Evolutionary conservation across 345 rosid genomes (phyloP), one percentile per base, ranked within the genome.

Genomic region (Diplotaxis tenuifolia): DNA sequence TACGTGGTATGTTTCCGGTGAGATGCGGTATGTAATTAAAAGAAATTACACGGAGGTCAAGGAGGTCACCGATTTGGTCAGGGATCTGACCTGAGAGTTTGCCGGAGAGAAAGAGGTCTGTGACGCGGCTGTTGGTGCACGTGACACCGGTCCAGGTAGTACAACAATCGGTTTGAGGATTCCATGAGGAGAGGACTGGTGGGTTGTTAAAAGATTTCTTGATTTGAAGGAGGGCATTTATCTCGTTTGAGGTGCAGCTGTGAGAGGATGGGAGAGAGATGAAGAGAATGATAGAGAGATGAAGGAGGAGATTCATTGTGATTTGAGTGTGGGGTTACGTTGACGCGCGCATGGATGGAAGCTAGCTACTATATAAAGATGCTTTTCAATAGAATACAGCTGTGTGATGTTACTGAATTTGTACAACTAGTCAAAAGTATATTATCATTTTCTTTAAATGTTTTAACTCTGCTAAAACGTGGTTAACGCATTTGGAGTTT

Each of bases 81-180:
- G 93, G 88, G 56, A 91, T 82, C 59, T 83, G 84, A 36, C 92
- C 92, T 56, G n/a, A n/a, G n/a, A n/a, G n/a, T n/a, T n/a, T n/a
- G n/a, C n/a, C n/a, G n/a, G n/a, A n/a, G 32, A 85, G 80, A 52
- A 93, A 75, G 71, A 91, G 86, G 28, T 84, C 55, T 28, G 74
- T 79, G 68, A 90, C 86, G 47, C 84, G 92, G 76, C 82, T 60
- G 62, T 72, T 36, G 55, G 85, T 79, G 73, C 98, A 93, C 23
- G 78, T 73, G 16, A 94, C 87, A 7, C 80, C 79, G 77, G 86
- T 80, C 97, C 97, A 94, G 52, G 31, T 9, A 7, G 49, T 56
- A 77, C 96, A 91, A 79, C 97, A 93, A 73, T 89, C 97, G 6
- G 86, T 72, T 68, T 68, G 68, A 4, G 87, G 80, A 4, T 82